A percentile compares a stretch with the other conserved stretches of the same genome.
phyloP scores from a whole-genome alignment of 257 asterid genomes.

The Lycium barbarum region DNA sequence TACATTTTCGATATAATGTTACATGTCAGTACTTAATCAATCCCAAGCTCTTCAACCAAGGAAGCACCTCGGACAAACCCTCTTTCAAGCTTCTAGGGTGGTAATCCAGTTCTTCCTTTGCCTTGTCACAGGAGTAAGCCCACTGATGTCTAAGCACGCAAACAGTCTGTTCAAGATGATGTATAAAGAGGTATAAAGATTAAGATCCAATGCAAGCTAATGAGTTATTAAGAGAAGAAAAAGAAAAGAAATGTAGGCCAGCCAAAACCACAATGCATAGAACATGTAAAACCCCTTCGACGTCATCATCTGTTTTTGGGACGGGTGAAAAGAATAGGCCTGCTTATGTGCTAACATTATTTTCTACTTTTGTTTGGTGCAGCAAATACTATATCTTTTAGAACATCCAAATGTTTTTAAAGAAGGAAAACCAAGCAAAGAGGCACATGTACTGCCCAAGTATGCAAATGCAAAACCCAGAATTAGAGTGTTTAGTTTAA shows the following conservation, averaged over 20 bases:
- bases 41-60: constrained; percentile 82
- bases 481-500: neutral
- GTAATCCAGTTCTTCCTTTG: constrained; percentile 78
- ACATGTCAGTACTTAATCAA: constrained; percentile 58
- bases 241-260: neutral
- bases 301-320: neutral
- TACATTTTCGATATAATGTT: neutral
- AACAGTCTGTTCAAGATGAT: constrained; percentile 58
- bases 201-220: neutral
- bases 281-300: neutral
- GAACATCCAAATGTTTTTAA: neutral
- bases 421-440: neutral
- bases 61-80: constrained; percentile 82
- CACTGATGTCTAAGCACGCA: constrained; percentile 74
- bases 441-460: neutral
- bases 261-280: neutral
- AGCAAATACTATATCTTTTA: constrained; percentile 10
- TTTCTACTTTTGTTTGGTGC: neutral
- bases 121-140: constrained; percentile 89
- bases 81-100: constrained; percentile 78
- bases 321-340: neutral
- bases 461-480: neutral
- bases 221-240: neutral
- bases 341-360: neutral
- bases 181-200: constrained; percentile 27